Evolutionary conservation across 2,329 filamentous ascomycete genomes (phyloP), one percentile per base, ranked within the genome.

Genomic region (Eutypa lata): DNA sequence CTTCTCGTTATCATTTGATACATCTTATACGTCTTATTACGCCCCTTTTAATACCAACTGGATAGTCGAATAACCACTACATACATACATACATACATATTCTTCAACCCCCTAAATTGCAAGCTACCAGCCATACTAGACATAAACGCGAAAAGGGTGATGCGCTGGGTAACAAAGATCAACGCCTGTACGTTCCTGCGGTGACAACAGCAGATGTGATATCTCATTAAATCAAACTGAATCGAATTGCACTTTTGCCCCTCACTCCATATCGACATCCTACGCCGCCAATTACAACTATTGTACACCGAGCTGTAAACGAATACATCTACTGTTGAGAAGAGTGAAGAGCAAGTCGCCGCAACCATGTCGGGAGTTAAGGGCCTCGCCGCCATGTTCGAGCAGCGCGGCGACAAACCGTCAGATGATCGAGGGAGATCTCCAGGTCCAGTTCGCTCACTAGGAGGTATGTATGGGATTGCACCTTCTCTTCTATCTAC

Each of bases 311-410:
- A n/a, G n/a, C n/a, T n/a, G n/a, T n/a, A n/a, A n/a, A n/a, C n/a
- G n/a, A n/a, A n/a, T n/a, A n/a, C n/a, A n/a, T n/a, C n/a, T n/a
- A n/a, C n/a, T n/a, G 40, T 48, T 50, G 50, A 47, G 49, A 50
- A 48, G 47, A 46, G 33, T 49, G 31, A 47, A n/a, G 48, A 31
- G 38, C 51, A 44, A 51, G 16, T 16, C 62, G 53, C 70, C 63
- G 71, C 71, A 71, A 75, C 69, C 65, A 85, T 84, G 81, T 85
- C 84, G 66, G 84, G 82, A 65, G 87, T 90, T 65, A 86, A 80
- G 74, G 89, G 89, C 73, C 82, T 92, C 60, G 80, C 87, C 63
- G 89, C 89, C 66, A 90, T 89, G 80, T 91, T 91, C 69, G 89
- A 92, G 77, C 83, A 84, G 68, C 89, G 84, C 71, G 82, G 80